Conservation (phyloP, 2,329 filamentous ascomycete genomes). For the Ophiostoma sp. region DNA sequence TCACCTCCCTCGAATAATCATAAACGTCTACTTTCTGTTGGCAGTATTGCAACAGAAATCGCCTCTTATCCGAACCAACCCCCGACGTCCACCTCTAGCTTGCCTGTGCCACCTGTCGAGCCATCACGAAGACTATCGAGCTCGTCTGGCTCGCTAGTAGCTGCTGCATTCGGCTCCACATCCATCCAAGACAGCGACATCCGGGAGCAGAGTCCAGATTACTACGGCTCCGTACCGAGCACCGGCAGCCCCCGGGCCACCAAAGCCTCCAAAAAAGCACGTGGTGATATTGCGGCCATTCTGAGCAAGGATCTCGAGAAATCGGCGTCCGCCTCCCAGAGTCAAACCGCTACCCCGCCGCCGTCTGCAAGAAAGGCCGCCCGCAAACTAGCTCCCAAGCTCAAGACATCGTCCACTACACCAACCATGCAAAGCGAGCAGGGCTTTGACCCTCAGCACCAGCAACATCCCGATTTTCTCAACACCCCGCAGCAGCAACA, state of each 20-base stretch:
- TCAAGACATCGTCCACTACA: conserved; percentile 31
- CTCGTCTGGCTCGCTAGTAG: conserved; percentile 46
- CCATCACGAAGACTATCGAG: conserved; percentile 54
- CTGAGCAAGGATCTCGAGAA: conserved; percentile 1
- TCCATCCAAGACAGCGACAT: conserved; percentile 16
- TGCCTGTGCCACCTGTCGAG: conserved; percentile 55
- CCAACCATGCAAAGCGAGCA: conserved; percentile 54
- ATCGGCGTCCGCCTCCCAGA: conserved; percentile 33
- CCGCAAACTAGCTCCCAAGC: conserved; percentile 51
- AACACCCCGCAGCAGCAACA: conserved; percentile 46
- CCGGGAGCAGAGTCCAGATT: conserved; percentile 7
- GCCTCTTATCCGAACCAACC: conserved; percentile 37
- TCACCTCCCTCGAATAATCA: conserved; percentile 19
- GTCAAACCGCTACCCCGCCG: conserved; percentile 56
- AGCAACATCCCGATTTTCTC: conserved; percentile 37
- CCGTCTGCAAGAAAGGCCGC: conserved; percentile 52
- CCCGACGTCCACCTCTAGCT: conserved; percentile 40
- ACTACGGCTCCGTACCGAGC: conserved; percentile 28
- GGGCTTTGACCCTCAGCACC: conserved; percentile 44
- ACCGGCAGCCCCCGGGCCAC: conserved; percentile 30
- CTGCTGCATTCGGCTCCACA: conserved; percentile 31
- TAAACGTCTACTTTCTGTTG: conserved; percentile 49
- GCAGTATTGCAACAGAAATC: conserved; percentile 46
- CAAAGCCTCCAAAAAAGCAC: conserved; percentile 42
- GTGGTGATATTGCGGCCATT: conserved; percentile 37